These are phyloP conservation scores for Paratinospora sagittata DNA, from an alignment of 164 flowering plant species.

Conservation along the genomic window DNA sequence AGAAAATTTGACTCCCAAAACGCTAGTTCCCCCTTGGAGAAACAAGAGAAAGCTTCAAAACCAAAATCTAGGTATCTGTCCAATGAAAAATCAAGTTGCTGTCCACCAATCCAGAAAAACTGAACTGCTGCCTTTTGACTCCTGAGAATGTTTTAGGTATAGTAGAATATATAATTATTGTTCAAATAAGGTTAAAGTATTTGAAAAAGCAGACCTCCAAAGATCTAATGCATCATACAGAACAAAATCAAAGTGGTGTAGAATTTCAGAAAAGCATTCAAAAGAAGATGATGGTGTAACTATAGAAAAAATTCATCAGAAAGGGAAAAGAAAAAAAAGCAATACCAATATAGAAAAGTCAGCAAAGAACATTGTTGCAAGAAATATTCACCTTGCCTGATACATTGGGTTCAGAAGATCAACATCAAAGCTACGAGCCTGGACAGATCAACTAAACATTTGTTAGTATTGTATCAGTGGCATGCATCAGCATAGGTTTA, in stretches of 20 bases:
- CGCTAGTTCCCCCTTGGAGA: slow-evolving; percentile 40
- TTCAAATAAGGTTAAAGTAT: neutral
- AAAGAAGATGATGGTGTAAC: neutral
- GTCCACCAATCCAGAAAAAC: slow-evolving; percentile 87
- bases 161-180: neutral
- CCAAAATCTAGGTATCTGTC: slow-evolving; percentile 17
- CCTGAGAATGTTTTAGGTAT: slow-evolving; percentile 27
- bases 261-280: neutral
- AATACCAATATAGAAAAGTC: too few relatives aligned
- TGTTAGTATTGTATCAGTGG: neutral
- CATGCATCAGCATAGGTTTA: neutral
- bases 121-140: slow-evolving; percentile 67
- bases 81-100: slow-evolving; percentile 30
- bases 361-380: slow-evolving; percentile 2
- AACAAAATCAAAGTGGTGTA: neutral
- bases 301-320: neutral
- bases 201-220: neutral
- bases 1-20: slow-evolving; percentile 60
- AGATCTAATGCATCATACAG: neutral
- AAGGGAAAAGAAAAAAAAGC: neutral
- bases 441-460: slow-evolving; percentile 21
- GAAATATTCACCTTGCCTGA: slow-evolving; percentile 57
- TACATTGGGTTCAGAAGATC: slow-evolving; percentile 76
- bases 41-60: slow-evolving; percentile 30
- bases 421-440: slow-evolving; percentile 65